These are phyloP conservation scores for Adansonia gregorii DNA, from an alignment of 441 rosid species.

Conservation along the genomic window DNA sequence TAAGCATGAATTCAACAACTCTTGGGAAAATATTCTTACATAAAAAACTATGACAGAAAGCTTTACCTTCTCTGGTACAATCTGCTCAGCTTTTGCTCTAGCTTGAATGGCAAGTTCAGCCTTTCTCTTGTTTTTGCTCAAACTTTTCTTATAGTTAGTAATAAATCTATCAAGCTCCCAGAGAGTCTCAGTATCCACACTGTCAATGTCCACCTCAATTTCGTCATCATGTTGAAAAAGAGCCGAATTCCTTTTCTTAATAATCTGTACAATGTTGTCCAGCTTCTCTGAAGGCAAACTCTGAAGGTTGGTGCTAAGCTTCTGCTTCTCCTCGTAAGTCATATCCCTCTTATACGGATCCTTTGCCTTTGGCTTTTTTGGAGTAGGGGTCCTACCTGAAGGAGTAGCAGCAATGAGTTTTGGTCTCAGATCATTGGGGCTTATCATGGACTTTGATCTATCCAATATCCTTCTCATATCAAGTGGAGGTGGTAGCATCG, in stretches of 20 bases:
- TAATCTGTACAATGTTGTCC: slow-evolving; percentile 89
- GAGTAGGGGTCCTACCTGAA: slow-evolving; percentile 79
- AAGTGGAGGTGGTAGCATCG: slow-evolving; percentile 67
- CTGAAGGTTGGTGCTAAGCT: slow-evolving; percentile 89
- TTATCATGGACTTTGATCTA: slow-evolving; percentile 70
- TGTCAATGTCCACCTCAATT: slow-evolving; percentile 98
- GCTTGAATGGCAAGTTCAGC: slow-evolving; percentile 90
- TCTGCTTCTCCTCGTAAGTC: slow-evolving; percentile 98
- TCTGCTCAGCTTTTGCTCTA: slow-evolving; percentile 65
- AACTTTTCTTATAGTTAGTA: slow-evolving; percentile 88
- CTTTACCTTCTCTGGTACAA: slow-evolving; percentile 60
- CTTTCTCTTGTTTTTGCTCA: slow-evolving; percentile 96
- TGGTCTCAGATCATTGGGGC: slow-evolving; percentile 43
- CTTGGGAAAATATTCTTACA: not conserved
- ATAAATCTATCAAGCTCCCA: slow-evolving; percentile 99
- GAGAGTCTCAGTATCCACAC: slow-evolving; percentile 96
- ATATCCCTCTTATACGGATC: slow-evolving; percentile 97
- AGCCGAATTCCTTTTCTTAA: slow-evolving; percentile 85
- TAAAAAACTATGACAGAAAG: not conserved
- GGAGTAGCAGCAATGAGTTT: slow-evolving; percentile 71
- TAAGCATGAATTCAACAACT: slow-evolving; percentile 9
- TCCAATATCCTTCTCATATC: slow-evolving; percentile 80
- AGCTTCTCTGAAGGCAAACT: slow-evolving; percentile 90
- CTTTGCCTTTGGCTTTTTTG: slow-evolving; percentile 95
- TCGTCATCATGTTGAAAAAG: slow-evolving; percentile 84